Evolutionary conservation across 1,284 basidiomycete genomes (phyloP).

Genomic region (Fomitiporia mediterranea): DNA sequence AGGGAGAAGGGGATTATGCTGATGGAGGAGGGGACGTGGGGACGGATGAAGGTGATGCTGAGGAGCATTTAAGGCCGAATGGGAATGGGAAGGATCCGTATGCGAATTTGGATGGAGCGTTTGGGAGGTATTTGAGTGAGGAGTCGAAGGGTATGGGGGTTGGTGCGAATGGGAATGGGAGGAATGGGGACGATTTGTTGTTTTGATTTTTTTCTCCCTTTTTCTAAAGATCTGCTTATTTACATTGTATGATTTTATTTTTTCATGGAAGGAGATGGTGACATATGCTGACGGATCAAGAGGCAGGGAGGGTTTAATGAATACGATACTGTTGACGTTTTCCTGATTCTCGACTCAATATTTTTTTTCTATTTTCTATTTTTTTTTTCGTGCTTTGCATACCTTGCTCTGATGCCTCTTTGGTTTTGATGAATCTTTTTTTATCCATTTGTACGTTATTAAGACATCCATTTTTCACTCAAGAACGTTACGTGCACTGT

Average conservation of each 20-base stretch:
- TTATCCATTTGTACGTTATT: too few relatives aligned
- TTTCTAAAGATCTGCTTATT: too few relatives aligned
- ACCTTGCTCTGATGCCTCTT: background rate
- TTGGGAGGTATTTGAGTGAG: slow-evolving; percentile 59
- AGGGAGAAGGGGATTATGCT: slow-evolving; percentile 21
- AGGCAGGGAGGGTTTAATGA: too few relatives aligned
- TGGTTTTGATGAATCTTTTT: too few relatives aligned
- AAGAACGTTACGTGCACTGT: too few relatives aligned
- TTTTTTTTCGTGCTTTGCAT: slow-evolving; percentile 2
- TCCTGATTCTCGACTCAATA: too few relatives aligned
- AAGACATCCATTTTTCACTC: too few relatives aligned
- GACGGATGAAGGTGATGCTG: slow-evolving; percentile 31
- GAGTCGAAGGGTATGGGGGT: slow-evolving; percentile 41
- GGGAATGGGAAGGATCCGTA: slow-evolving; percentile 53
- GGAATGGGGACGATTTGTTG: slow-evolving; percentile 29
- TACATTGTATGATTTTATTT: too few relatives aligned
- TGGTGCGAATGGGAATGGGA: slow-evolving; percentile 21
- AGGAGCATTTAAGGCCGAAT: slow-evolving; percentile 24
- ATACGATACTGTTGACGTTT: too few relatives aligned
- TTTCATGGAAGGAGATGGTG: too few relatives aligned
- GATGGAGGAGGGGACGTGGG: slow-evolving; percentile 24
- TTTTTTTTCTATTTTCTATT: too few relatives aligned
- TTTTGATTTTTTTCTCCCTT: slow-evolving; percentile 24
- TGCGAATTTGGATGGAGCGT: slow-evolving; percentile 67
- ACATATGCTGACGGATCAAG: too few relatives aligned